Conservation (phyloP, 1,284 basidiomycete species). For the Ceratobasidium sp. region DNA sequence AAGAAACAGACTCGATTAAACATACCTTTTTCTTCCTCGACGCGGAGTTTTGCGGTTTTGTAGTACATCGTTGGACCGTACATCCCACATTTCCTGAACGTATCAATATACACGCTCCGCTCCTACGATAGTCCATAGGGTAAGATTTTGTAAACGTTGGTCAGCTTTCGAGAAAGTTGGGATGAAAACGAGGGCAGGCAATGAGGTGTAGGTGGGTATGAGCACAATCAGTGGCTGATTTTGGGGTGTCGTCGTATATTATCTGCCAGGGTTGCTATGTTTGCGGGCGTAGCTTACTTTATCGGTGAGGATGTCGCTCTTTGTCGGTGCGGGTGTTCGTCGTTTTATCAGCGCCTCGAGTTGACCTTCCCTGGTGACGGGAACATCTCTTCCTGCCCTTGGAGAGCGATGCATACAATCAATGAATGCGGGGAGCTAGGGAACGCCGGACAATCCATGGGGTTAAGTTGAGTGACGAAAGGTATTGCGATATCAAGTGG, state of each 20-base stretch:
- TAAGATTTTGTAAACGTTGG: constrained; percentile 6
- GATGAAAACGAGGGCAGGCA: neutral
- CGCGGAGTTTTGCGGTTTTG: constrained; percentile 60
- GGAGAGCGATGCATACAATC: constrained; percentile 22
- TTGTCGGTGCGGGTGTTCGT: constrained; percentile 7
- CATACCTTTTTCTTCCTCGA: constrained; percentile 67
- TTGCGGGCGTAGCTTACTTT: constrained; percentile 5
- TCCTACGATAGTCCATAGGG: constrained; percentile 35
- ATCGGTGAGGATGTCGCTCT: constrained; percentile 33
- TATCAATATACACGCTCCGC: constrained; percentile 10
- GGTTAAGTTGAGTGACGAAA: too few species aligned
- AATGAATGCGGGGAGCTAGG: constrained; percentile 8
- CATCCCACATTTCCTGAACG: constrained; percentile 56
- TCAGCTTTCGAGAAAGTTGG: neutral
- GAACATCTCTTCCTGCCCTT: neutral
- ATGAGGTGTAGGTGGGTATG: neutral
- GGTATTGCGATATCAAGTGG: neutral
- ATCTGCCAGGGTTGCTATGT: neutral
- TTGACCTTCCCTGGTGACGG: constrained; percentile 25
- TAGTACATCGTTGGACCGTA: constrained; percentile 74
- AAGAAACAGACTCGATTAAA: neutral
- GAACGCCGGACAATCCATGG: too few species aligned
- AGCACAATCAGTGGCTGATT: neutral
- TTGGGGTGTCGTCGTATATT: neutral
- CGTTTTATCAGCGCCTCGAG: constrained; percentile 26